Percentiles rank a stretch among this genome's conserved stretches.
Conservation (phyloP, 2,329 filamentous ascomycete species). For the Venturia carpophila region DNA sequence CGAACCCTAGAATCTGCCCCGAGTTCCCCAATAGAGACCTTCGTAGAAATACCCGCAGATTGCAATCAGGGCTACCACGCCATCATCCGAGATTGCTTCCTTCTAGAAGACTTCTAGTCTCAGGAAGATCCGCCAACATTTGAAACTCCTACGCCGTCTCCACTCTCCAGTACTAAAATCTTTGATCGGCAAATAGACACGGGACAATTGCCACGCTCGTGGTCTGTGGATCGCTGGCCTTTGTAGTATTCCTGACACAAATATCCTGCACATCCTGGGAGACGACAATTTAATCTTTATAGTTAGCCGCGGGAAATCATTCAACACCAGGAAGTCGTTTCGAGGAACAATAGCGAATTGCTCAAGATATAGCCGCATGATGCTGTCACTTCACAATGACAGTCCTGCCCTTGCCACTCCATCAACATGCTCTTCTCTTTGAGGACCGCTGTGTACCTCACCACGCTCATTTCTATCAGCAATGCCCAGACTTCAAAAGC, state of each 20-base stretch:
- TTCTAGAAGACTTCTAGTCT: too few relatives aligned
- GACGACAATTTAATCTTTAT: background rate
- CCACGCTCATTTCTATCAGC: background rate
- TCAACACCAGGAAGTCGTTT: background rate
- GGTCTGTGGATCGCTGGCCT: too few relatives aligned
- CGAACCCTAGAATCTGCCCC: too few relatives aligned
- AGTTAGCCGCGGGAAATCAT: background rate
- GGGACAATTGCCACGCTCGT: too few relatives aligned
- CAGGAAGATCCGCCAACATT: too few relatives aligned
- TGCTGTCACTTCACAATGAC: background rate
- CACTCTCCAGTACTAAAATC: background rate
- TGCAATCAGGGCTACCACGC: background rate
- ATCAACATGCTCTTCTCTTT: background rate
- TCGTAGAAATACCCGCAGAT: too few relatives aligned
- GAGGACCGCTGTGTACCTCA: background rate
- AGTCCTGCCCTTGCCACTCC: background rate
- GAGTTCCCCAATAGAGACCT: too few relatives aligned
- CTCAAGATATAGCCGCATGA: conserved; percentile 1
- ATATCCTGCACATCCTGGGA: background rate
- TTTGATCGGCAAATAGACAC: too few relatives aligned
- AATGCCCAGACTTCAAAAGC: background rate
- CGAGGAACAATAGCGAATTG: background rate
- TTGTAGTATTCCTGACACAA: background rate
- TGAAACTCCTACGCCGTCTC: too few relatives aligned
- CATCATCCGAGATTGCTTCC: background rate